phyloP scores from a whole-genome alignment of 2,329 filamentous ascomycete species.

The Diaporthe aspalathi region DNA sequence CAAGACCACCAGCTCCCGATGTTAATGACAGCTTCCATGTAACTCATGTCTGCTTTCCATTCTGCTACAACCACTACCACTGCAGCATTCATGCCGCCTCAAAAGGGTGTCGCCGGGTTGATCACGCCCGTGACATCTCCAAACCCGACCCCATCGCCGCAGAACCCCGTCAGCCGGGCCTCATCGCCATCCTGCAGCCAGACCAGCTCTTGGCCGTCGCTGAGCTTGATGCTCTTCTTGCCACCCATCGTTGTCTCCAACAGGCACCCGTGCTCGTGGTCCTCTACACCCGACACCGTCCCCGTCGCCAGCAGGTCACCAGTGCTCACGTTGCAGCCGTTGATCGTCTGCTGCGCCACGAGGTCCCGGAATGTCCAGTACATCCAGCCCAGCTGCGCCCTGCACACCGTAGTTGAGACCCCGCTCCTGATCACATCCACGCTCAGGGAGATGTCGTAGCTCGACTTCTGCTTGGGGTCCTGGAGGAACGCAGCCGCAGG shows the following conservation, averaged over 20 bases:
- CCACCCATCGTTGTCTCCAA: constrained; percentile 54
- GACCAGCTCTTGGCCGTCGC: constrained; percentile 47
- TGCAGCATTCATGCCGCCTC: constrained; percentile 35
- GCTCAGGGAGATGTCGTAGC: constrained; percentile 49
- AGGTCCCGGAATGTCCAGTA: constrained; percentile 55
- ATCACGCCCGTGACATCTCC: constrained; percentile 51
- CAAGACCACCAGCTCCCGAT: too few relatives aligned
- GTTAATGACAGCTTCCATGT: too few relatives aligned
- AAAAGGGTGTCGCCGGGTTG: constrained; percentile 28
- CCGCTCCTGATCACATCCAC: constrained; percentile 45
- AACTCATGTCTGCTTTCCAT: too few relatives aligned
- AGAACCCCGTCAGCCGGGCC: constrained; percentile 53
- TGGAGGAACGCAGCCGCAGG: constrained; percentile 48
- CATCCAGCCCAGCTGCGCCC: constrained; percentile 47
- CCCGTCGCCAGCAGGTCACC: constrained; percentile 57
- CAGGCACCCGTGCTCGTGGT: constrained; percentile 53
- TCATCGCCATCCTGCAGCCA: constrained; percentile 56
- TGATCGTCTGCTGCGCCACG: constrained; percentile 51
- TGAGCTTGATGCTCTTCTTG: constrained; percentile 45
- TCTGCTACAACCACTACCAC: background rate
- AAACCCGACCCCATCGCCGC: constrained; percentile 55
- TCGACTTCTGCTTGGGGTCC: constrained; percentile 49
- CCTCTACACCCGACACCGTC: constrained; percentile 52
- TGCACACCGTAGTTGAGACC: constrained; percentile 45
- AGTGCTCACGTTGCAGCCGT: constrained; percentile 51